Percentiles rank a stretch among this genome's conserved stretches.
phyloP scores from a whole-genome alignment of 257 asterid genomes.

The Penstemon barbatus region DNA sequence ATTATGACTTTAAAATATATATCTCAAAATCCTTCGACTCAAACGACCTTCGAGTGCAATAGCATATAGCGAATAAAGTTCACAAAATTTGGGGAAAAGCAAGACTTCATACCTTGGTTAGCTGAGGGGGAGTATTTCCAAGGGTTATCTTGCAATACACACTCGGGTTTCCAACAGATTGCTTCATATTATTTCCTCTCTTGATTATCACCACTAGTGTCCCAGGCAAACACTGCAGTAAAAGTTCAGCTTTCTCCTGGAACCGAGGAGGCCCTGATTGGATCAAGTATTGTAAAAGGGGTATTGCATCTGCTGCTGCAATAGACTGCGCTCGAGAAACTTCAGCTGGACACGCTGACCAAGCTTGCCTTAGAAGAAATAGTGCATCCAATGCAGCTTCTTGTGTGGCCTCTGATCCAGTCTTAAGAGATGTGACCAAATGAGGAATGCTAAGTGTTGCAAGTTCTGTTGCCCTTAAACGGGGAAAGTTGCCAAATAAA shows the following conservation, averaged over 20 bases:
- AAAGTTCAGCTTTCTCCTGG: conserved; percentile 92
- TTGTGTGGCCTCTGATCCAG: conserved; percentile 93
- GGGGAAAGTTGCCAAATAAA: conserved; percentile 93
- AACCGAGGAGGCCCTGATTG: conserved; percentile 97
- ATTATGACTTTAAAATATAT: too few relatives aligned
- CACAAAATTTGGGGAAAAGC: neutral
- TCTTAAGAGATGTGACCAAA: conserved; percentile 90
- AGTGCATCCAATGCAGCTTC: conserved; percentile 98
- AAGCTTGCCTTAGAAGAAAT: conserved; percentile 91
- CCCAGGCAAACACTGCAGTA: conserved; percentile 93
- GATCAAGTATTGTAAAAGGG: conserved; percentile 85
- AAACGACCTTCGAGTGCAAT: too few relatives aligned
- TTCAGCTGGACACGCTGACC: conserved; percentile 99
- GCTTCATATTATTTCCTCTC: conserved; percentile 94
- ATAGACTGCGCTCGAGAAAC: conserved; percentile 95
- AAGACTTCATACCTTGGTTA: conserved; percentile 65
- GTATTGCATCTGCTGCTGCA: conserved; percentile 96
- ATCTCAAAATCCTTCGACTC: too few relatives aligned
- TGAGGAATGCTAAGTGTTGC: conserved; percentile 96
- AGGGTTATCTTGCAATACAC: conserved; percentile 94
- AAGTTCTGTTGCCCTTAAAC: conserved; percentile 93
- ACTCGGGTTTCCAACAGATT: conserved; percentile 94
- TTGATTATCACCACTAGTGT: conserved; percentile 85
- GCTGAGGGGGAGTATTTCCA: conserved; percentile 84
- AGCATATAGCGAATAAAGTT: too few relatives aligned